These are phyloP conservation scores for Spinellus fusiger DNA, from an alignment of 192 early-diverging fungal genomes.

Conservation along the genomic window DNA sequence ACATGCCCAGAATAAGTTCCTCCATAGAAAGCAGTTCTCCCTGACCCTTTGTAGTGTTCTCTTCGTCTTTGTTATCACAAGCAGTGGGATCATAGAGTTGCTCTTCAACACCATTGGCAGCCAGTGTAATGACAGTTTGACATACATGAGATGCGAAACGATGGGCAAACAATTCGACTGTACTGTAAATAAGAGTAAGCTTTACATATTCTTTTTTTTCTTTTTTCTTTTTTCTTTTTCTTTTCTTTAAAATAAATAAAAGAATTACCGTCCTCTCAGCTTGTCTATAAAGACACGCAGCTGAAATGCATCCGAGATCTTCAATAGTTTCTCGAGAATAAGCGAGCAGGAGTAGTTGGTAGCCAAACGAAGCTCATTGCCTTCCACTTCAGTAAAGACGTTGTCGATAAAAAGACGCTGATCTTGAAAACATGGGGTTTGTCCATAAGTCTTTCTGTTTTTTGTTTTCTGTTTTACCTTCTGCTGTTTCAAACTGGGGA, in stretches of 20 bases:
- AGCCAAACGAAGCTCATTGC: slow-evolving; percentile 67
- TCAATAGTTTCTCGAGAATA: slow-evolving; percentile 74
- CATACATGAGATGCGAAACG: slow-evolving; percentile 84
- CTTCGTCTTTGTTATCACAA: neutral
- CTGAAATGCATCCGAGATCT: slow-evolving; percentile 65
- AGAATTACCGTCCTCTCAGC: slow-evolving; percentile 47
- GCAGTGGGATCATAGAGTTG: slow-evolving; percentile 50
- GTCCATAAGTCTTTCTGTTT: neutral
- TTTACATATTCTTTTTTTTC: neutral
- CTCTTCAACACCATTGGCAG: slow-evolving; percentile 67
- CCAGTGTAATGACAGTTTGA: slow-evolving; percentile 73
- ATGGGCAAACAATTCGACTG: slow-evolving; percentile 66
- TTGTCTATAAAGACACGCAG: slow-evolving; percentile 63
- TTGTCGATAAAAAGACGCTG: slow-evolving; percentile 69
- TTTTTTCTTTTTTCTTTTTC: too few relatives aligned
- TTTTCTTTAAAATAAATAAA: neutral
- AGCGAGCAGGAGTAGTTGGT: slow-evolving; percentile 72
- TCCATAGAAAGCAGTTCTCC: slow-evolving; percentile 63
- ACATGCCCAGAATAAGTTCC: slow-evolving; percentile 54
- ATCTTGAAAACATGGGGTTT: slow-evolving; percentile 30
- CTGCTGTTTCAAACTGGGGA: slow-evolving; percentile 49
- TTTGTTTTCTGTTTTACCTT: slow-evolving; percentile 30
- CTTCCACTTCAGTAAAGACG: slow-evolving; percentile 69
- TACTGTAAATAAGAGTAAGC: slow-evolving; percentile 14
- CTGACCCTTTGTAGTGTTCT: slow-evolving; percentile 17